These are phyloP conservation scores for Mikania micrantha DNA, from an alignment of 129 eudicot species.

Conservation along the genomic window DNA sequence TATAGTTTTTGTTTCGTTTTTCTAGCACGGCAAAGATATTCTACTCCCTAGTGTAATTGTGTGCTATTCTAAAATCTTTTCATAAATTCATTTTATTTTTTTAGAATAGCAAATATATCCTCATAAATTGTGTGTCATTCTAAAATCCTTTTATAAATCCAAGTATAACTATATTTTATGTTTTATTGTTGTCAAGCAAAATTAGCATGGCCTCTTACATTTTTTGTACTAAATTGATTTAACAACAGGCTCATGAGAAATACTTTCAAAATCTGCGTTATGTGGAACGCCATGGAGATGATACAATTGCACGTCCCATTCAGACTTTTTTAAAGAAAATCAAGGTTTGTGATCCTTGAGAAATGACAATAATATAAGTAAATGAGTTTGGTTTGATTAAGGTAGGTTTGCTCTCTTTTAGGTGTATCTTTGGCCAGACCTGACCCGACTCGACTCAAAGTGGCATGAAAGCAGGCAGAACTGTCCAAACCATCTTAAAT, in stretches of 20 bases:
- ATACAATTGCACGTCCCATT: slow-evolving; percentile 92
- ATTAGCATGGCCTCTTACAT: too few species aligned
- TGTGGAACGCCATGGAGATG: slow-evolving; percentile 88
- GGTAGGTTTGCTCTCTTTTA: slow-evolving; percentile 2
- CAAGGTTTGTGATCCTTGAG: slow-evolving; percentile 34
- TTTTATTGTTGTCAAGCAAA: too few species aligned
- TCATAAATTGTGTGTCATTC: too few species aligned
- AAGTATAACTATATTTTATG: too few species aligned
- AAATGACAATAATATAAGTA: neutral
- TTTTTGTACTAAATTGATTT: neutral
- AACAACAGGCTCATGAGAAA: slow-evolving; percentile 72
- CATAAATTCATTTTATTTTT: too few species aligned
- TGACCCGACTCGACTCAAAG: slow-evolving; percentile 56
- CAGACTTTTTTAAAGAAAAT: slow-evolving; percentile 85
- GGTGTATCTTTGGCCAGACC: slow-evolving; percentile 97
- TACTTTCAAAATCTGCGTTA: slow-evolving; percentile 88
- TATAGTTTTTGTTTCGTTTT: too few species aligned
- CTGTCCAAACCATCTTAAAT: slow-evolving; percentile 65
- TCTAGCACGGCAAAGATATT: too few species aligned
- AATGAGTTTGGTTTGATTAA: neutral
- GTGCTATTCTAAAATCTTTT: too few species aligned
- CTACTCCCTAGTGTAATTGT: too few species aligned
- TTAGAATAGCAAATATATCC: too few species aligned
- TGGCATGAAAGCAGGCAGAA: slow-evolving; percentile 88
- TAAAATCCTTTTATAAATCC: too few species aligned